Evolutionary conservation across 345 rosid species (phyloP), one percentile per base, ranked within the genome.

Genomic region (Pistacia atlantica): DNA sequence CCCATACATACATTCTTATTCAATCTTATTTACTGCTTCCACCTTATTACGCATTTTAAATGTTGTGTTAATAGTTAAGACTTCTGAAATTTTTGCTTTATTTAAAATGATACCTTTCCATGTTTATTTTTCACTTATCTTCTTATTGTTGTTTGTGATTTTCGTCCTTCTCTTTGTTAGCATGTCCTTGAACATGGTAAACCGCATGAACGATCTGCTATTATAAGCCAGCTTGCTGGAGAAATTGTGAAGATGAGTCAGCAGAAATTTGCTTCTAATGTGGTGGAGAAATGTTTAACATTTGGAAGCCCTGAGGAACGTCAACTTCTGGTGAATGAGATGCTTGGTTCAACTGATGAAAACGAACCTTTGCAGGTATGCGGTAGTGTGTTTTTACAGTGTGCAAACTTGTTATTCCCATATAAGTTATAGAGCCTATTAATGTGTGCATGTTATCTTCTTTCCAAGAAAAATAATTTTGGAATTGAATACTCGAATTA

Each of bases 241-340:
- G 97, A 93, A 87, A 90, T 96, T 60, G 97, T 96, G 72, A 90
- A 84, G 81, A 92, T 96, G 99, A 96, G 98, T 83, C 98, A 93
- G 80, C 98, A 96, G 81, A 96, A 96, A 85, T 96, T 90, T 75
- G 99, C 99, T 80, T 96, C 99, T 18, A 96, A 96, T 65, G 99
- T 96, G 67, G 95, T 96, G 57, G 99, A 93, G 85, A 93, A 90
- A 78, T 96, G 98, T 84, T 81, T 96, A 78, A 88, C 93, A 48
- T 93, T 92, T 83, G 97, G 99, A 33, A 89, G 93, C 62, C 91
- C 91, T 8, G 89, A 89, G 67, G 97, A 96, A 82, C 95, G 95
- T 17, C 92, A 92, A 84, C 80, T 92, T 77, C 80, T 96, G 83
- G 90, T 96, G 80, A 88, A 81, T 55, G 98, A 96, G 83, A 96